Base-by-base conservation (phyloP, 768 basidiomycete species). In the Suillus discolor region DNA sequence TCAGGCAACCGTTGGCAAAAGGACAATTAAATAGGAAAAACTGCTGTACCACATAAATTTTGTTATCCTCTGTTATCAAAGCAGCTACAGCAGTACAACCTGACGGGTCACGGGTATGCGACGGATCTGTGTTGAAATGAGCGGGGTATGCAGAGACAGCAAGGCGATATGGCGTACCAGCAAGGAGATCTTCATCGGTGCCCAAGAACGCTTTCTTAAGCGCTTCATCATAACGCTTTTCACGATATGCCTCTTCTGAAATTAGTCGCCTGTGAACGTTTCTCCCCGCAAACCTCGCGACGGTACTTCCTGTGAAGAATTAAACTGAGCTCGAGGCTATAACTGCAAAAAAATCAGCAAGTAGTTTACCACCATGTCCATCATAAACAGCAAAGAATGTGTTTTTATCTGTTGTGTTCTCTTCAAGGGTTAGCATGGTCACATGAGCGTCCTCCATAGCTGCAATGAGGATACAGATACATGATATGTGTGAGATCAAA, bases 401-500 rank as follows among this genome's bases (percentile, higher is more conserved):
- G 74, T 90, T 92, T 6, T 81, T 79, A 45, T 81, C 77, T 1
- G 79, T 74, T 38, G 66, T 66, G 71, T 68, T 79, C 49, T 83
- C 84, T 65, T 91, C 89, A 65, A 97, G 80, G 68, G 88, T 83
- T 55, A 96, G 81, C 34, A 92, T 79, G 45, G 87, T 83, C 20
- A 92, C 83, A 78, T 99, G 97, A 1, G 97, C 88, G 73, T 99
- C 97, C 80, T 99, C 97, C 97, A 99, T 99, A 71, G 90, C 97
- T 99, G 73, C 61, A 66, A 65, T 39, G 66, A 62, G 61, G 60
- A 67, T 66, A 49, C 66, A 62, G 61, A 67, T 64, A 69, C 70
- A 23, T 71, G 73, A 47, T 57, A 45, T 65, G 51, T 28, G 61
- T 64, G 62, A 64, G 51, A 61, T 61, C 39, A 42, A 18, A 41